A percentile compares a stretch with the other conserved stretches of the same genome.
These are phyloP conservation scores for Magnolia changhungtana DNA, from an alignment of 164 flowering plant genomes.

Conservation along the genomic window DNA sequence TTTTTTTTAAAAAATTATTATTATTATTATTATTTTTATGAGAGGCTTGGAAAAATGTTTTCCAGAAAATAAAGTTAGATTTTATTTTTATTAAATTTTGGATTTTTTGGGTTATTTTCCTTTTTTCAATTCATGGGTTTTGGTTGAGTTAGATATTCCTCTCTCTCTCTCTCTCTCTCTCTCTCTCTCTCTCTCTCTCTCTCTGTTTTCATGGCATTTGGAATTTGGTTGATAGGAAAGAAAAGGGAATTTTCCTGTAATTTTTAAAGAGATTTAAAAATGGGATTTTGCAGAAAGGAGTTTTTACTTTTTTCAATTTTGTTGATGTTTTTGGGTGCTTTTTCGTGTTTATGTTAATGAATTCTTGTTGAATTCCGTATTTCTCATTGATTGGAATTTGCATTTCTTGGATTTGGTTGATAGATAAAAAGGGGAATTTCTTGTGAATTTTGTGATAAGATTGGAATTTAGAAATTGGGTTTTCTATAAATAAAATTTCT, in stretches of 20 bases:
- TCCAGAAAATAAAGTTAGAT: background rate
- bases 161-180: too few species aligned
- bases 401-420: background rate
- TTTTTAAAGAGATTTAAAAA: background rate
- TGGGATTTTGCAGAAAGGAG: background rate
- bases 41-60: background rate
- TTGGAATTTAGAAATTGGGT: background rate
- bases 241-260: background rate
- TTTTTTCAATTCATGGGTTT: background rate
- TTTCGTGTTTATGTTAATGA: background rate
- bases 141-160: background rate
- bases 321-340: background rate
- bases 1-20: too few species aligned
- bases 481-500: background rate
- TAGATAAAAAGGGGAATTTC: background rate
- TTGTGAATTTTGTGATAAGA: background rate
- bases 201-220: background rate
- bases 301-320: background rate
- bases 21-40: background rate
- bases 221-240: background rate
- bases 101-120: background rate
- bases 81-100: background rate
- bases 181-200: too few species aligned
- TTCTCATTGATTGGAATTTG: background rate
- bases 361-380: background rate